These are phyloP conservation scores for Gypsophila paniculata DNA, from an alignment of 179 eudicot genomes.

Conservation along the genomic window DNA sequence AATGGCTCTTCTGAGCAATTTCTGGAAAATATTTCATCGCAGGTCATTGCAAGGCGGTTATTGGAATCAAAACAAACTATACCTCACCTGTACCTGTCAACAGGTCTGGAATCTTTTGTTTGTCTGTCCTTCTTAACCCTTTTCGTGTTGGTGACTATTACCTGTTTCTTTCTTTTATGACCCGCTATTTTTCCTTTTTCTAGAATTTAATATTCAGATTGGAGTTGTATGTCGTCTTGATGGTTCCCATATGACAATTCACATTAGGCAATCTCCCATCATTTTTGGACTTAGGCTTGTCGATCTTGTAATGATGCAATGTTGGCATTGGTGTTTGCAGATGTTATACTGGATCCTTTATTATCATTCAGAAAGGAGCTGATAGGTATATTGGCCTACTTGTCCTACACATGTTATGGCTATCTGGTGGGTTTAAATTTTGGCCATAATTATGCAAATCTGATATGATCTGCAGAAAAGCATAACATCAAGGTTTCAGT, in stretches of 20 bases:
- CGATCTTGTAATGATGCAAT: neutral
- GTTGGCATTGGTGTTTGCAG: slow-evolving; percentile 39
- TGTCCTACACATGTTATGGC: slow-evolving; percentile 6
- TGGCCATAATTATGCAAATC: slow-evolving; percentile 7
- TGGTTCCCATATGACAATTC: slow-evolving; percentile 9
- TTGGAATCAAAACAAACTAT: slow-evolving; percentile 88
- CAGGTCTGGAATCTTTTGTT: slow-evolving; percentile 43
- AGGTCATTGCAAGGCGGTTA: slow-evolving; percentile 90
- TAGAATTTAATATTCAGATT: slow-evolving; percentile 7
- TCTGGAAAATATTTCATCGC: slow-evolving; percentile 19
- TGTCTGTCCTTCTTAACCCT: neutral
- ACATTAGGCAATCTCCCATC: neutral
- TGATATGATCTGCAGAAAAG: slow-evolving; percentile 47
- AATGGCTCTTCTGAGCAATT: neutral
- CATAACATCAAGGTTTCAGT: slow-evolving; percentile 91
- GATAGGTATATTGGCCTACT: slow-evolving; percentile 58
- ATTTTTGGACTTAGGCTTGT: neutral
- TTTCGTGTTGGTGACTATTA: neutral
- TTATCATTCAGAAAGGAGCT: slow-evolving; percentile 80
- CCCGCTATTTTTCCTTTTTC: neutral
- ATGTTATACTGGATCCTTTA: slow-evolving; percentile 88
- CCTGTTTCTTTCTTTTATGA: neutral
- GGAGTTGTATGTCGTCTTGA: neutral
- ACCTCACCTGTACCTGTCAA: slow-evolving; percentile 79
- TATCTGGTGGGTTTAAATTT: slow-evolving; percentile 2